Base-by-base conservation (phyloP, 768 basidiomycete genomes). In the Kwoniella bestiolae region DNA sequence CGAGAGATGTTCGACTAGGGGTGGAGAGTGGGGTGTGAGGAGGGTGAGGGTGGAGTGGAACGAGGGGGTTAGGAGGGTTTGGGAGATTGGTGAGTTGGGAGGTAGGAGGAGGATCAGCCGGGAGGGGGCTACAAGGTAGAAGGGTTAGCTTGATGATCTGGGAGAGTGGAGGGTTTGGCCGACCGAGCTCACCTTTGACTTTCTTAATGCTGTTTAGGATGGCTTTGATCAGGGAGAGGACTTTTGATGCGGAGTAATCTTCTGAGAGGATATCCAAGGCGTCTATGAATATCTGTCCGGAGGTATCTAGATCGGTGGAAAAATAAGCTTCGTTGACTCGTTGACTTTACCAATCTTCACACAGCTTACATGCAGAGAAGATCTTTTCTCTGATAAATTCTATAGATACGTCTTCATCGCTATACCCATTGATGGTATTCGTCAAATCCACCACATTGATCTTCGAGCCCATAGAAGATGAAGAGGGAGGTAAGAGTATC, bases 1-100 rank as follows among this genome's bases (percentile, higher is more conserved):
- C 1, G 90, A 85, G 53, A 98, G 82, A 73, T 91, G 86, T 6
- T 74, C 76, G 35, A 97, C 82, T 57, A 96, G 85, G 1, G 84
- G 82, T 0, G 90, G 85, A 2, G 92, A 90, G 73, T 92, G 90
- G 0, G 89, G 86, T 7, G 64, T 61, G 32, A 79, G 59, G 5
- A 68, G 67, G 18, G 74, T 75, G 16, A 80, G 58, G 1, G 77
- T 67, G 2, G 79, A 46, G 2, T 68, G 69, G 34, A 75, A 59
- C 2, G 71, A 66, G 6, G 75, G 72, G 3, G 69, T 56, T 28
- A 71, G 55, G 14, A 81, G 60, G 49, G 64, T 50, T 7, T 69
- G 51, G 31, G 70, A 61, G 16, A 72, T 51, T 0, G 75, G 9
- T 1, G 74, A 70, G 5, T 47, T 11, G 9, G 66, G 49, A 4